phyloP scores from a whole-genome alignment of 2,329 filamentous ascomycete species.

The Colletotrichum siamense region DNA sequence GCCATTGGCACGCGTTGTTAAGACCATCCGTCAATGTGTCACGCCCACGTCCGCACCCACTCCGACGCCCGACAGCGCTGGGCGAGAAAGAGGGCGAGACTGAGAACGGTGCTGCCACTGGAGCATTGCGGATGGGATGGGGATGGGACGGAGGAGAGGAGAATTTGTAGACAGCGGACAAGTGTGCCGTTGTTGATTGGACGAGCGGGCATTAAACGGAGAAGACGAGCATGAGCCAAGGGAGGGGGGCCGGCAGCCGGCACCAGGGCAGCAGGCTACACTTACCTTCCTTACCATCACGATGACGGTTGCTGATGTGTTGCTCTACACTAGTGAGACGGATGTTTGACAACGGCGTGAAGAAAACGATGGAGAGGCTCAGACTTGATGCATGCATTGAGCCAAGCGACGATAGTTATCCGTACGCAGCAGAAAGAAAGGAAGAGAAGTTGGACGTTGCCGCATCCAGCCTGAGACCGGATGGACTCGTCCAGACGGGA shows the following conservation, averaged over 20 bases:
- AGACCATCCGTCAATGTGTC: background rate
- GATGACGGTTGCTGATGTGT: background rate
- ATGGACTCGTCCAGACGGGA: background rate
- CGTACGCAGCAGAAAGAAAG: background rate
- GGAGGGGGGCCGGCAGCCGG: background rate
- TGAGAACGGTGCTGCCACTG: background rate
- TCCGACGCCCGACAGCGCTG: background rate
- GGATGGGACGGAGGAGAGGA: slow-evolving; percentile 4
- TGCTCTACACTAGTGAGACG: background rate
- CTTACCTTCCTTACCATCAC: background rate
- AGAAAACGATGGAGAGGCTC: background rate
- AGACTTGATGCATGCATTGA: background rate
- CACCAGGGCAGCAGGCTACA: background rate
- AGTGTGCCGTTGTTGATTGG: background rate
- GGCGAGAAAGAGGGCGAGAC: background rate
- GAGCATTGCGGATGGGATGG: background rate
- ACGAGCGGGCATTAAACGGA: background rate
- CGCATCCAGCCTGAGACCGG: background rate
- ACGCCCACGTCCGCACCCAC: background rate
- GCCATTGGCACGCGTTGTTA: background rate
- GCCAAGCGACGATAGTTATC: background rate
- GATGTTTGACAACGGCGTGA: background rate
- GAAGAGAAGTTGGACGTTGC: background rate
- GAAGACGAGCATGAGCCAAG: slow-evolving; percentile 3
- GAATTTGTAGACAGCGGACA: background rate